phyloP scores from a whole-genome alignment of 2,329 filamentous ascomycete species.

The Aspergillus sp. region DNA sequence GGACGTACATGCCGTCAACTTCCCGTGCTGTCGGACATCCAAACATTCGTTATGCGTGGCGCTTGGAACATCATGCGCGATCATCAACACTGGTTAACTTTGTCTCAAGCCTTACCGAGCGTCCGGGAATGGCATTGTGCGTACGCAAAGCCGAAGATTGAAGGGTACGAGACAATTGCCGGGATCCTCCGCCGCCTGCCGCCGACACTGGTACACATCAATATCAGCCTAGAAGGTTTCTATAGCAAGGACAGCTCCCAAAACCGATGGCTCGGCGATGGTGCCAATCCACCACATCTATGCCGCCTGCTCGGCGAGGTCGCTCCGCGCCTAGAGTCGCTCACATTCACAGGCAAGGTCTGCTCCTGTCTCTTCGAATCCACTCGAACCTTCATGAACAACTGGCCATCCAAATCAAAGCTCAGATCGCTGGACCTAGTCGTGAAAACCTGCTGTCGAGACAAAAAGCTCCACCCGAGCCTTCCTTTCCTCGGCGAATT shows the following conservation, averaged over 20 bases:
- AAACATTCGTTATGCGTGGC: constrained; percentile 69
- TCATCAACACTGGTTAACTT: constrained; percentile 61
- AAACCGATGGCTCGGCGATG: constrained; percentile 47
- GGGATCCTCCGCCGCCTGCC: constrained; percentile 61
- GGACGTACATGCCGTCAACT: constrained; percentile 38
- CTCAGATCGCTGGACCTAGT: constrained; percentile 69
- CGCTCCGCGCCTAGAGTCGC: constrained; percentile 62
- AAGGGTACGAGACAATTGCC: constrained; percentile 70
- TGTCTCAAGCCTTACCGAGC: constrained; percentile 64
- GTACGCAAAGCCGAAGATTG: constrained; percentile 69
- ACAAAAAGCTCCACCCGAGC: constrained; percentile 29
- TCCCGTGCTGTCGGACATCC: constrained; percentile 55
- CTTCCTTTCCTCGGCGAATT: constrained; percentile 59
- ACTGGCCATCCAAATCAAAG: constrained; percentile 34
- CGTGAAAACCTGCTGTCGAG: constrained; percentile 71
- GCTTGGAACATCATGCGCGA: constrained; percentile 75
- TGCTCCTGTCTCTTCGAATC: constrained; percentile 68
- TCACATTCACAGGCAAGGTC: constrained; percentile 71
- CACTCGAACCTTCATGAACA: constrained; percentile 53
- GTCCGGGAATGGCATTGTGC: constrained; percentile 56
- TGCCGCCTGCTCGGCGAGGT: constrained; percentile 64
- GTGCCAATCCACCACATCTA: constrained; percentile 61
- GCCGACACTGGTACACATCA: constrained; percentile 59
- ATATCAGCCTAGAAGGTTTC: constrained; percentile 70
- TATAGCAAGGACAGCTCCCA: constrained; percentile 65